These are phyloP conservation scores for Lecanicillium sp. DNA, from an alignment of 2,329 filamentous ascomycete genomes.

Conservation along the genomic window DNA sequence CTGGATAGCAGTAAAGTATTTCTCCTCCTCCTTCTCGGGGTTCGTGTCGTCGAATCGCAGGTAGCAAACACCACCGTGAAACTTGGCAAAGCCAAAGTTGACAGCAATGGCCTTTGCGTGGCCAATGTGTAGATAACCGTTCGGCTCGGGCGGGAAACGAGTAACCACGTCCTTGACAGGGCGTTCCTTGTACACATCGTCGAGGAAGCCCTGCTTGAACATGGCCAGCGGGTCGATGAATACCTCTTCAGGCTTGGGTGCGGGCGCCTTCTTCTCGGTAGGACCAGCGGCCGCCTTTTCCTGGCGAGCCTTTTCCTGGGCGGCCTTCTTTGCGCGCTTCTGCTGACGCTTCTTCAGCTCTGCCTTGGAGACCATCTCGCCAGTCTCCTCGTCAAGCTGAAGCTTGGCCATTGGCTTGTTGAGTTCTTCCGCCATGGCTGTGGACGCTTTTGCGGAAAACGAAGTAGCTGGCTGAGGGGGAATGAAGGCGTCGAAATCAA, in stretches of 20 bases:
- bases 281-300: conserved; percentile 66
- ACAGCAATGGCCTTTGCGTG: conserved; percentile 93
- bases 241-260: conserved; percentile 37
- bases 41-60: conserved; percentile 85
- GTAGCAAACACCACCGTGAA: conserved; percentile 57
- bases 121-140: conserved; percentile 88
- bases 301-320: conserved; percentile 63
- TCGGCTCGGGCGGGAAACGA: conserved; percentile 79
- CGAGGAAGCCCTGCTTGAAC: conserved; percentile 73
- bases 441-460: too few species aligned
- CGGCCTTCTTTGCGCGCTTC: conserved; percentile 49
- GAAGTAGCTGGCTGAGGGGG: too few species aligned
- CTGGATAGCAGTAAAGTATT: conserved; percentile 81
- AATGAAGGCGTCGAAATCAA: too few species aligned
- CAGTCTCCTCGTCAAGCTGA: conserved; percentile 52
- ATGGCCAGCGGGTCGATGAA: conserved; percentile 53
- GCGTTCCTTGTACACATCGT: conserved; percentile 61
- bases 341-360: conserved; percentile 52
- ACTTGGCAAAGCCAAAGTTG: conserved; percentile 89
- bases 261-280: conserved; percentile 17
- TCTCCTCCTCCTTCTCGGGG: conserved; percentile 84
- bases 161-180: conserved; percentile 56
- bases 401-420: conserved; percentile 45
- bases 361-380: conserved; percentile 56
- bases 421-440: conserved; percentile 38